These are phyloP conservation scores for Bjerkandera adusta DNA, from an alignment of 1,284 basidiomycete genomes.

Conservation along the genomic window DNA sequence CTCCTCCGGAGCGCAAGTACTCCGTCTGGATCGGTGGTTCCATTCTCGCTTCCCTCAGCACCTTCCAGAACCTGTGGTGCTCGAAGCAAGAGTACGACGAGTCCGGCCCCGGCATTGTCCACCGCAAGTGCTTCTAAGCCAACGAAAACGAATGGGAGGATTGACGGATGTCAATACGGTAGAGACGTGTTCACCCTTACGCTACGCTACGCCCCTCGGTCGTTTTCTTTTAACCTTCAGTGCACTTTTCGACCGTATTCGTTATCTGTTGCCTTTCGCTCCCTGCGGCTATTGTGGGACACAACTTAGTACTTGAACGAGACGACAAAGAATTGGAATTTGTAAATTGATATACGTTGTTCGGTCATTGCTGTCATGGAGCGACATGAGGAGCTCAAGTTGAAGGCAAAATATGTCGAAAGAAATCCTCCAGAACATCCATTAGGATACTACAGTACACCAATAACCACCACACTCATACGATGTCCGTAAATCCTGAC, in stretches of 20 bases:
- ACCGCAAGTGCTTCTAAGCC: constrained; percentile 52
- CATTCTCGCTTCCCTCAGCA: constrained; percentile 92
- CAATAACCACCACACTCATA: background rate
- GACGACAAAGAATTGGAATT: constrained; percentile 15
- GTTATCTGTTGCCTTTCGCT: background rate
- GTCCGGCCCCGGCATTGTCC: constrained; percentile 81
- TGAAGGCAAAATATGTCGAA: too few relatives aligned
- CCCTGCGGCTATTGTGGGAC: constrained; percentile 11
- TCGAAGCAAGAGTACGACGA: constrained; percentile 94
- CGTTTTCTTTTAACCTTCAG: constrained; percentile 11
- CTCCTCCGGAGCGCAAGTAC: constrained; percentile 91
- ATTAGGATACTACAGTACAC: constrained; percentile 9
- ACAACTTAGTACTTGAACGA: constrained; percentile 7
- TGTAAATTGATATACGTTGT: constrained; percentile 15
- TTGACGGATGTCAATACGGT: constrained; percentile 26
- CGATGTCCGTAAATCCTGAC: background rate
- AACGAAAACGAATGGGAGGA: constrained; percentile 25
- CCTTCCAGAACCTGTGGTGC: constrained; percentile 95
- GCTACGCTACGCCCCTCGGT: constrained; percentile 26
- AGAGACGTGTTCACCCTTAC: constrained; percentile 28
- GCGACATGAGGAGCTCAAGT: too few relatives aligned
- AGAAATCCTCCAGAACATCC: constrained; percentile 7
- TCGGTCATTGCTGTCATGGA: background rate
- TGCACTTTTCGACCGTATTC: constrained; percentile 9
- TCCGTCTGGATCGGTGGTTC: constrained; percentile 99